phyloP scores from a whole-genome alignment of 2,329 filamentous ascomycete genomes.

The Nothophaeocryptopus gaeumannii region DNA sequence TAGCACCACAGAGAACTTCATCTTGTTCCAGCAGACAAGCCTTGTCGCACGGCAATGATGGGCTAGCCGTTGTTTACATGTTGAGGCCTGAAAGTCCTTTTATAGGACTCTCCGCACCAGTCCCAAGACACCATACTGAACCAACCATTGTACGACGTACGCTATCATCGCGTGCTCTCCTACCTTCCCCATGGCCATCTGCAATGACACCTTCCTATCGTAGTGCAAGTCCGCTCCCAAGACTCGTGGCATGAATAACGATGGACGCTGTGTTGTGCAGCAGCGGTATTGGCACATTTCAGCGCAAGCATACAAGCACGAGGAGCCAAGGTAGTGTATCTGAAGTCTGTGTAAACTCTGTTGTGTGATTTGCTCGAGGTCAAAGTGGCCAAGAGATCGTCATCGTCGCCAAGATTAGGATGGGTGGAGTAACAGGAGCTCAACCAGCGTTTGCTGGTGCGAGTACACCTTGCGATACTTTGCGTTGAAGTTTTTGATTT shows the following conservation, averaged over 20 bases:
- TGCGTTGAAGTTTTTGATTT: too few species aligned
- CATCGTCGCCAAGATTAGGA: slow-evolving; percentile 1
- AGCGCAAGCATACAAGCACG: slow-evolving; percentile 1
- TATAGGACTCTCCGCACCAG: too few species aligned
- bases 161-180: neutral
- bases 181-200: neutral
- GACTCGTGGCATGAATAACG: slow-evolving; percentile 2
- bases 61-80: neutral
- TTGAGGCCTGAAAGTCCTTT: neutral
- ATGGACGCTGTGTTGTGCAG: neutral
- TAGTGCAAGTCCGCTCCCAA: slow-evolving; percentile 11
- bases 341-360: neutral
- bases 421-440: too few species aligned
- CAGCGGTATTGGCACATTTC: slow-evolving; percentile 1
- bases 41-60: neutral
- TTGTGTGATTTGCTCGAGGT: neutral
- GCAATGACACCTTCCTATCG: slow-evolving; percentile 20
- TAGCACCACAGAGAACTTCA: slow-evolving; percentile 22
- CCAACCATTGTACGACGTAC: slow-evolving; percentile 1
- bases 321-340: neutral
- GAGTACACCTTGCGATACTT: too few species aligned
- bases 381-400: neutral
- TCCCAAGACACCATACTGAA: neutral
- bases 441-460: too few species aligned
- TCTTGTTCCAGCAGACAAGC: neutral